A percentile compares a stretch with the other conserved stretches of the same genome.
Evolutionary conservation across 2,329 filamentous ascomycete species (phyloP).

Genomic region (Fusarium bactridioides): DNA sequence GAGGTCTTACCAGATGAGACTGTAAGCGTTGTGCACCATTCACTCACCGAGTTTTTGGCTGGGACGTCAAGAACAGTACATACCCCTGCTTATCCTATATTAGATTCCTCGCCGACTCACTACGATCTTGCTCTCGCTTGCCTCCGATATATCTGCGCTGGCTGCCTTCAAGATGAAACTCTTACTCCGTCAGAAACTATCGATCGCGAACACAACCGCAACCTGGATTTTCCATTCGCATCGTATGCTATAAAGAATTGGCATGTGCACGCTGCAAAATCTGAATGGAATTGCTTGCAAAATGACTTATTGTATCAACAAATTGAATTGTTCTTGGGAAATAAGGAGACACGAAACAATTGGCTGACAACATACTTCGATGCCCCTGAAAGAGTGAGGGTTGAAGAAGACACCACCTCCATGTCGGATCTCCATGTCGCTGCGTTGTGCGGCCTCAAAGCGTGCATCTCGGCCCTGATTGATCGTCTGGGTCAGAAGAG

Average conservation of each 20-base stretch:
- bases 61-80: constrained; percentile 6
- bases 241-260: constrained; percentile 20
- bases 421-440: constrained; percentile 20
- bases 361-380: constrained; percentile 1
- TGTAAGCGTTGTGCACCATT: constrained; percentile 34
- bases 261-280: constrained; percentile 7
- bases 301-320: neutral
- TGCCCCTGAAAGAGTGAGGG: no score
- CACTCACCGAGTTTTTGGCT: constrained; percentile 30
- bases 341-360: neutral
- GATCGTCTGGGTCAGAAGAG: neutral
- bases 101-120: constrained; percentile 19
- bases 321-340: constrained; percentile 3
- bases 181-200: neutral
- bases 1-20: constrained; percentile 32
- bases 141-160: constrained; percentile 23
- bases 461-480: neutral
- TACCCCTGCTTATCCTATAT: constrained; percentile 8
- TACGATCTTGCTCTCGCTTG: constrained; percentile 24
- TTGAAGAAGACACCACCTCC: neutral
- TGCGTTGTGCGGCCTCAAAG: constrained; percentile 14
- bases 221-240: constrained; percentile 19
- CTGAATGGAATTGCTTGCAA: neutral
- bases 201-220: neutral
- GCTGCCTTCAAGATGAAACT: neutral